Percentiles rank a stretch among this genome's conserved stretches.
phyloP scores from a whole-genome alignment of 768 basidiomycete species.

The Ramaria sp. region DNA sequence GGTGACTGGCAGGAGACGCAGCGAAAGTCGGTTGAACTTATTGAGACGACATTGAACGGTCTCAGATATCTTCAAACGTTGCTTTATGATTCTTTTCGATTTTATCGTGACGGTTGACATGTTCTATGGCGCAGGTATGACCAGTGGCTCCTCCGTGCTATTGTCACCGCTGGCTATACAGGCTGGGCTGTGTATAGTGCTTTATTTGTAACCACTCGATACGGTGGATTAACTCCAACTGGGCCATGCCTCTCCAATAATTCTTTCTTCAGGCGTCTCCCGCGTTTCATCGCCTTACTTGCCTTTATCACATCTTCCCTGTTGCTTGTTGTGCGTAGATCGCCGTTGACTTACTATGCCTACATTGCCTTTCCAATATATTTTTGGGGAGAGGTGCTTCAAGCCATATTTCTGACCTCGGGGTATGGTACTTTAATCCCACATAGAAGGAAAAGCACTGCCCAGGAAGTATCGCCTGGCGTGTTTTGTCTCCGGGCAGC shows the following conservation, averaged over 20 bases:
- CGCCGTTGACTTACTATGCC: conserved; percentile 64
- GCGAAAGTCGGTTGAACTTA: conserved; percentile 37
- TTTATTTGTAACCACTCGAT: conserved; percentile 35
- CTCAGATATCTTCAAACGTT: conserved; percentile 71
- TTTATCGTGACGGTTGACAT: conserved; percentile 8
- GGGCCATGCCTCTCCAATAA: background rate
- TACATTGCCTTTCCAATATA: conserved; percentile 68
- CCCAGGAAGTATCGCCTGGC: background rate
- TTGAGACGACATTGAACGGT: conserved; percentile 44
- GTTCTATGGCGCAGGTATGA: conserved; percentile 40
- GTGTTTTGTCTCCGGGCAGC: conserved; percentile 17
- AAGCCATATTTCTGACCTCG: background rate
- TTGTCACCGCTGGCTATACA: conserved; percentile 62
- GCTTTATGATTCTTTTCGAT: conserved; percentile 1
- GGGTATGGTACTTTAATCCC: no score
- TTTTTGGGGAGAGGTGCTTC: conserved; percentile 57
- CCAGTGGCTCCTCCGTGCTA: conserved; percentile 52
- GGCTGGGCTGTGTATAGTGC: conserved; percentile 71
- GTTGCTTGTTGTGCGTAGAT: conserved; percentile 50
- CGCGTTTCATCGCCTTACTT: conserved; percentile 18
- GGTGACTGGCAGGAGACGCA: conserved; percentile 42
- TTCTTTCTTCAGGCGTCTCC: conserved; percentile 2
- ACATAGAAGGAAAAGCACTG: background rate
- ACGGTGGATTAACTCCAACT: background rate
- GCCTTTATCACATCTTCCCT: conserved; percentile 29